Evolutionary conservation across 306 rosid species (phyloP).

Genomic region (Rubus parviflorus): DNA sequence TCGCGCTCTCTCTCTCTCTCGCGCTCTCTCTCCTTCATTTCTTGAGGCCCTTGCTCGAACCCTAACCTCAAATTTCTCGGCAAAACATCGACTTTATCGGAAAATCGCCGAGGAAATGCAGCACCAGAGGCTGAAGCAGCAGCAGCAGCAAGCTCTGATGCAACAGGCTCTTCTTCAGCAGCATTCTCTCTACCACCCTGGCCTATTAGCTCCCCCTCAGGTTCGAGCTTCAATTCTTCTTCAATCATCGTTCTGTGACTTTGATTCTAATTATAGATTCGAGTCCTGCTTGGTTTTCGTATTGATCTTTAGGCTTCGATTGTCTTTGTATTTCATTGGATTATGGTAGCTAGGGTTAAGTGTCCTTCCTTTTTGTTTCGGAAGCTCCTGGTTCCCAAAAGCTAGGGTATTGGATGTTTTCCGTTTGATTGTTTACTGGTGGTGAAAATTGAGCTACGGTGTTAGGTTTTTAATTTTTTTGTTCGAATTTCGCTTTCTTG

Average conservation of each 20-base stretch:
- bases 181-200: slow-evolving; percentile 95
- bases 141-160: slow-evolving; percentile 96
- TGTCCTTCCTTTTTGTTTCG: neutral
- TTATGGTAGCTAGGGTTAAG: slow-evolving; percentile 28
- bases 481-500: neutral
- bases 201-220: slow-evolving; percentile 97
- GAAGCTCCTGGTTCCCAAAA: neutral
- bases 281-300: neutral
- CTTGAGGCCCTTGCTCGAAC: slow-evolving; percentile 48
- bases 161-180: slow-evolving; percentile 97
- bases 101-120: slow-evolving; percentile 65
- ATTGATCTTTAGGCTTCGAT: slow-evolving; percentile 1
- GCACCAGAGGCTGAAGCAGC: slow-evolving; percentile 93
- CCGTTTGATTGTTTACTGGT: neutral
- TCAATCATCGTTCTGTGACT: neutral
- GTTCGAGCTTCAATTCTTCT: slow-evolving; percentile 34
- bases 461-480: neutral
- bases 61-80: slow-evolving; percentile 59
- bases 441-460: neutral
- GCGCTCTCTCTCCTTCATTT: slow-evolving; percentile 3
- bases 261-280: neutral
- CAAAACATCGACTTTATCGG: slow-evolving; percentile 23
- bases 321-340: neutral
- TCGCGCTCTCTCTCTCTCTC: slow-evolving; percentile 22
- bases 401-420: neutral